Base-by-base conservation (phyloP, 2,329 filamentous ascomycete genomes). In the Aspergillus sp. region DNA sequence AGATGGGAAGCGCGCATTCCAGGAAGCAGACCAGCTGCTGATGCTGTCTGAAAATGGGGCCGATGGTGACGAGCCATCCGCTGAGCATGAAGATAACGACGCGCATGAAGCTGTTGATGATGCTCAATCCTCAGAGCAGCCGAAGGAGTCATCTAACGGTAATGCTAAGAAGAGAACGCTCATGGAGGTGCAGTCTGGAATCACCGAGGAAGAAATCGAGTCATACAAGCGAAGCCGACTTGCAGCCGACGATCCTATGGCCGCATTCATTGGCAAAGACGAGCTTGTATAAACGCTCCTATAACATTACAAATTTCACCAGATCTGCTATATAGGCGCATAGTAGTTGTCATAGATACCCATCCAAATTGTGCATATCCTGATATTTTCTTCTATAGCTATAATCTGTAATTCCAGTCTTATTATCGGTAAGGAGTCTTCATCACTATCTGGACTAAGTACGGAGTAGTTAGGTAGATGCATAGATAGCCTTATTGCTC, bases 201-300 rank as follows among this genome's bases (percentile, higher is more conserved):
- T 95, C 12, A 88, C 89, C 0, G 91, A 96, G 71, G 90, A 90
- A 58, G 92, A 97, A 66, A 85, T 97, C 79, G 93, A 97, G 60
- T 87, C 89, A 61, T 97, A 96, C 74, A 86, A 92, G 68, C 85
- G 87, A 67, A 93, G 92, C 73, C 84, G 89, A 65, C 85, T 87
- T 55, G 87, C 86, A 28, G 87, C 88, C 0, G 85, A 91, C 64
- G 93, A 97, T 78, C 93, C 93, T 0, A 97, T 97, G 93, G 91
- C 91, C 1, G 88, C 87, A 5, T 86, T 91, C 67, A 75, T 96
- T 49, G 90, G 90, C 23, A 90, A 87, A 72, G 90, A 92, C 71
- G 87, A 91, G 68, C 74, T 90, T 65, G 74, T 86, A 63, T 75
- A 79, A 64, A 80, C 41, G 45, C 53, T 53, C 23, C 47, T 49